These are phyloP conservation scores for Leccinum olivaceopallidum DNA, from an alignment of 768 basidiomycete species.

Conservation along the genomic window DNA sequence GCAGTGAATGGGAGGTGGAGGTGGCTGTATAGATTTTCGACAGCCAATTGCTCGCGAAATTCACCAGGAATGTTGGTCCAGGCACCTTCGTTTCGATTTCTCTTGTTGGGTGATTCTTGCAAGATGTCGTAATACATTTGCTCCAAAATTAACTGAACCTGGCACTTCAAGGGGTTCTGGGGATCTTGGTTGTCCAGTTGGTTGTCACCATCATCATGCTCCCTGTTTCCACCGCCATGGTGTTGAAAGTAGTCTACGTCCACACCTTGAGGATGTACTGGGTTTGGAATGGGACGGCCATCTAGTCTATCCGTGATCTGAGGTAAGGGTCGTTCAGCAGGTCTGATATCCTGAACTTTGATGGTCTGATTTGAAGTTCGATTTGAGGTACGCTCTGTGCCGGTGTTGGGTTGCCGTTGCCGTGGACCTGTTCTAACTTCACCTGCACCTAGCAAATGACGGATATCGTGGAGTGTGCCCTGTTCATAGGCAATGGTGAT, in stretches of 20 bases:
- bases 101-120: not conserved
- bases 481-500: not conserved
- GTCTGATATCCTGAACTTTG: not conserved
- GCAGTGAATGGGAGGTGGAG: not conserved
- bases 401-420: not conserved
- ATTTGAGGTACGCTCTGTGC: not conserved
- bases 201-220: not conserved
- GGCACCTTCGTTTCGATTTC: not conserved
- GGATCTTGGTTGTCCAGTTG: not conserved
- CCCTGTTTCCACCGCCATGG: slow-evolving; percentile 2
- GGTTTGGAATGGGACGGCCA: not conserved
- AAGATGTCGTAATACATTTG: not conserved
- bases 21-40: not conserved
- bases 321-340: not conserved
- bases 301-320: not conserved
- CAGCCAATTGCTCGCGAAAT: not conserved
- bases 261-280: not conserved
- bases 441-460: not conserved
- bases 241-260: slow-evolving; percentile 5
- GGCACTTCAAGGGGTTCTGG: not conserved
- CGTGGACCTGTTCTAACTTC: not conserved
- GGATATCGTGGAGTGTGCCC: not conserved
- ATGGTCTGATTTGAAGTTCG: not conserved
- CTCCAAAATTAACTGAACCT: not conserved
- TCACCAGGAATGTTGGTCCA: not conserved